These are phyloP conservation scores for Escovopsis sp. DNA, from an alignment of 2,329 filamentous ascomycete species.

Conservation along the genomic window DNA sequence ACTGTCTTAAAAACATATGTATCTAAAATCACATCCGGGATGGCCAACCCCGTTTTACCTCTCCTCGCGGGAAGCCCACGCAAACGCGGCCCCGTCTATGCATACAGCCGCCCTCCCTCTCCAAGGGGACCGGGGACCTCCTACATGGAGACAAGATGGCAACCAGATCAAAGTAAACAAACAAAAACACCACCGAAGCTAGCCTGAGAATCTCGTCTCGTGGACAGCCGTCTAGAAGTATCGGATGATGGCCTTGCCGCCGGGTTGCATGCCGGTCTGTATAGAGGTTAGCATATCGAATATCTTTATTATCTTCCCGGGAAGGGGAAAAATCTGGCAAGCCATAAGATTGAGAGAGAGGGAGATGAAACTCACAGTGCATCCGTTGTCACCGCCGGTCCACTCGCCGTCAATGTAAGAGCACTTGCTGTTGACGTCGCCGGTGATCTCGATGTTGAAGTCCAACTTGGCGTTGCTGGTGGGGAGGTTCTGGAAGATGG, in stretches of 20 bases:
- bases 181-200: too few relatives aligned
- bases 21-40: too few relatives aligned
- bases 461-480: constrained; percentile 56
- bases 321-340: too few relatives aligned
- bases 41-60: too few relatives aligned
- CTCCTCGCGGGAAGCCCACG: too few relatives aligned
- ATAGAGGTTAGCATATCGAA: constrained; percentile 5
- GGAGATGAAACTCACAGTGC: constrained; percentile 53
- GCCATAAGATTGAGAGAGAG: background rate
- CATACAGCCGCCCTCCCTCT: too few relatives aligned
- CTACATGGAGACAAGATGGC: too few relatives aligned
- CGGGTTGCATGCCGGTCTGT: constrained; percentile 28
- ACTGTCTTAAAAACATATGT: background rate
- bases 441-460: constrained; percentile 65
- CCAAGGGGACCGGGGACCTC: too few relatives aligned
- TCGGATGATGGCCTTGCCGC: constrained; percentile 28
- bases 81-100: too few relatives aligned
- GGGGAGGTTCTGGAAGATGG: constrained; percentile 71
- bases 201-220: too few relatives aligned
- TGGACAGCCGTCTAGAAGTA: constrained; percentile 20
- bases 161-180: too few relatives aligned
- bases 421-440: constrained; percentile 47
- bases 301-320: too few relatives aligned
- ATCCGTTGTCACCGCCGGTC: constrained; percentile 45
- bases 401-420: constrained; percentile 51